Base-by-base conservation (phyloP, 495 filamentous ascomycete genomes). In the Cenococcum geophilum region DNA sequence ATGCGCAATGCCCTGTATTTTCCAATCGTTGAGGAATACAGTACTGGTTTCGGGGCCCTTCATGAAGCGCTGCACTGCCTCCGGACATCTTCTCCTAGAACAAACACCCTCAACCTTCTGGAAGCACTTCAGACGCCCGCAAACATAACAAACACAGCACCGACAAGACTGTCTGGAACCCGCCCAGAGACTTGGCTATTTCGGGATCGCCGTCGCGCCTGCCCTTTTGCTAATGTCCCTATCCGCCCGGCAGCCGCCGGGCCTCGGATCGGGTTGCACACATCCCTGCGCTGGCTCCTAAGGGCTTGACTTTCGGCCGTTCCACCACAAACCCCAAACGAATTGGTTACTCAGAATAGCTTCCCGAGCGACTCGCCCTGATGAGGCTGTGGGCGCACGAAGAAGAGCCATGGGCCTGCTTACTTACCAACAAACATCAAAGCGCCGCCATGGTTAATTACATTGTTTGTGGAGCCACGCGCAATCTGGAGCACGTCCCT, bases 361-460 rank as follows among this genome's bases (percentile, higher is more conserved):
- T 42, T 20, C 36, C 18, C 43, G 49, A 62, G 64, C 60, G 64
- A 60, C n/a, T 18, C 60, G 60, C 60, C 49, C 51, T n/a, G 43
- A 42, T 60, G 60, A 60, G 64, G 64, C 64, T 67, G 52, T 67
- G 64, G 62, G 64, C 57, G 23, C 32, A n/a, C 51, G 20, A 50
- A 54, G 11, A 45, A 45, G 12, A 32, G 2, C 27, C 27, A 3
- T 32, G 27, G 27, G 27, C 27, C 27, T 32, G 27, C 27, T 32
- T 32, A 32, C 27, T 32, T 32, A 32, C 27, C 27, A 32, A 32
- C 27, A 32, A 32, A 32, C 27, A 32, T 6, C 27, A 32, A 32
- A 32, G 27, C 27, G 27, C 27, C 27, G 2, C 27, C 6, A 6
- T 32, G 27, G 27, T 2, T 6, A 32, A 32, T 32, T 32, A 32